Conservation (phyloP, 192 early-diverging fungal genomes). For the Neocallimastix lanati region DNA sequence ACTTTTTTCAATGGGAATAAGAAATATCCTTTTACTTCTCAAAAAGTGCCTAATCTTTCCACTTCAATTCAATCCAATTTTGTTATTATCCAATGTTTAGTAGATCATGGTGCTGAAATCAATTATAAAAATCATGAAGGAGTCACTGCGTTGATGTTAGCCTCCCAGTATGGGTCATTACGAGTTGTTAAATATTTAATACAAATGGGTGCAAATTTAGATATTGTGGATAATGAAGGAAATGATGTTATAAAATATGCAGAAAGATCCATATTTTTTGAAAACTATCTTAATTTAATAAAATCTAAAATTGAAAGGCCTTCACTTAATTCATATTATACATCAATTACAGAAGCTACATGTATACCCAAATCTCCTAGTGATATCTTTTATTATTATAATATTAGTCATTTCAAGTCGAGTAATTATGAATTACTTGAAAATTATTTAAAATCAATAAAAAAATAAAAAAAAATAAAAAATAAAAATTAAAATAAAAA, state of each 20-base stretch:
- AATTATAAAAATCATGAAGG: neutral
- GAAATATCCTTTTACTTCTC: neutral
- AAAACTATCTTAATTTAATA: neutral
- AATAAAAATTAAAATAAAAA: neutral
- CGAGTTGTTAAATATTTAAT: neutral
- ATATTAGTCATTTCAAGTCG: neutral
- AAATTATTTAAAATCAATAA: neutral
- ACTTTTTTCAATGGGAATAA: neutral
- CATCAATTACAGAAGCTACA: neutral
- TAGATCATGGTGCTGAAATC: neutral
- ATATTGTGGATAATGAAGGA: neutral
- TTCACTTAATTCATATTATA: neutral
- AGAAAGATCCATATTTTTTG: neutral
- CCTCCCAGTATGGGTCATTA: neutral
- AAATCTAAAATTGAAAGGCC: neutral
- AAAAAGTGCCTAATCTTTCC: neutral
- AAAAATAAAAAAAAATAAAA: too few species aligned
- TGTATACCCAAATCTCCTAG: neutral
- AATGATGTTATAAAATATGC: neutral
- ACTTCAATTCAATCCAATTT: neutral
- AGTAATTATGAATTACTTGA: neutral
- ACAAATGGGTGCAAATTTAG: neutral
- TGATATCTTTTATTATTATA: neutral
- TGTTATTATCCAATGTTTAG: neutral
- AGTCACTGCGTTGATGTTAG: neutral